Evolutionary conservation across 768 basidiomycete genomes (phyloP).

Genomic region (Paxillus involutus): DNA sequence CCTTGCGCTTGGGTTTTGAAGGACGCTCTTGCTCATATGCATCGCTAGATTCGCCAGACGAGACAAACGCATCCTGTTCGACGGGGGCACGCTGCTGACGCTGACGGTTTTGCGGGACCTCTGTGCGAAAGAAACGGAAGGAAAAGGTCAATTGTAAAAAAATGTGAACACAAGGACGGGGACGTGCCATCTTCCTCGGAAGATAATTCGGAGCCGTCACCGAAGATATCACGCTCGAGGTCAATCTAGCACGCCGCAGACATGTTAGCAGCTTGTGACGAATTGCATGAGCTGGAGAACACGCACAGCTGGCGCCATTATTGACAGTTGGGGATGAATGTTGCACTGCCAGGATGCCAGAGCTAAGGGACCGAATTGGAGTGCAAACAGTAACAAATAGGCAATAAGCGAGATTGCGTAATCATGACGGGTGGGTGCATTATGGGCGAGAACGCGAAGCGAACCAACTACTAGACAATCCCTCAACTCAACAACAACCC

Average conservation of each 20-base stretch:
- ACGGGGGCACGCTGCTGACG: constrained; percentile 30
- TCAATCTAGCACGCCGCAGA: background rate
- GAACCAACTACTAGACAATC: no score
- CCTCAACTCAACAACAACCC: no score
- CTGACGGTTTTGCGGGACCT: constrained; percentile 43
- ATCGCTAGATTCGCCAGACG: constrained; percentile 46
- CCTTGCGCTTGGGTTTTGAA: constrained; percentile 22
- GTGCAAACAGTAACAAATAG: constrained; percentile 2
- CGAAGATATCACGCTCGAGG: constrained; percentile 76
- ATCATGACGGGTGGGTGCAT: background rate
- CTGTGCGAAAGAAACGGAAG: constrained; percentile 23
- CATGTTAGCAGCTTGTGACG: background rate
- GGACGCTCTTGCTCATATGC: constrained; percentile 48
- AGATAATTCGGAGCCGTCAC: constrained; percentile 83
- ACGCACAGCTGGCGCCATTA: constrained; percentile 9
- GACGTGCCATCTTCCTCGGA: constrained; percentile 60
- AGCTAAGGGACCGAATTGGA: no score
- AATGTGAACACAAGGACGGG: background rate
- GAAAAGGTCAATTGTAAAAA: background rate
- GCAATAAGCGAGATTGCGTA: background rate
- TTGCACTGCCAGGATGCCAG: no score
- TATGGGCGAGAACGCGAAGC: no score
- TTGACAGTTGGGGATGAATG: no score
- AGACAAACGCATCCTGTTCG: constrained; percentile 36
- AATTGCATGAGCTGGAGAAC: background rate